Conservation (phyloP, 2,329 filamentous ascomycete species). For the Alternaria arbusti region DNA sequence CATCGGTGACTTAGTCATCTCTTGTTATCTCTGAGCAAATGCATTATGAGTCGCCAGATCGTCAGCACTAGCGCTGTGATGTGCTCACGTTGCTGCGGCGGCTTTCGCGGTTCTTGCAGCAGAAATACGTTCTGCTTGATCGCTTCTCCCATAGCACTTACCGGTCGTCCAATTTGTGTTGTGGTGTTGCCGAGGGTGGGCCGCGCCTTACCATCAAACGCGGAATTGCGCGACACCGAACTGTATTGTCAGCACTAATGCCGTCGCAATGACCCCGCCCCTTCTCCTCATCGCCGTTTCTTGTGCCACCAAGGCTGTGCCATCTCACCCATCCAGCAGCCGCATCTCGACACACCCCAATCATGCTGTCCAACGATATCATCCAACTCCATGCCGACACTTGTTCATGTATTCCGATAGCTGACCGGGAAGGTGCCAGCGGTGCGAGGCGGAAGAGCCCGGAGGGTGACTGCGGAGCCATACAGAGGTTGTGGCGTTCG, state of each 20-base stretch:
- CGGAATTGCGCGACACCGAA: neutral
- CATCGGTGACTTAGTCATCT: neutral
- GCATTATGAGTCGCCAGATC: neutral
- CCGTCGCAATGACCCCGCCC: neutral
- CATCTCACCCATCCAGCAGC: neutral
- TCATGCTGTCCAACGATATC: neutral
- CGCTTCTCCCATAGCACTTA: neutral
- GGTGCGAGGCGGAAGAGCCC: neutral
- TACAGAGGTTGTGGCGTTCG: neutral
- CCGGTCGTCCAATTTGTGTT: neutral
- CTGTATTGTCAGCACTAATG: neutral
- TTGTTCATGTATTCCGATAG: neutral
- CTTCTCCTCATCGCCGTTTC: neutral
- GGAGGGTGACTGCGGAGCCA: neutral
- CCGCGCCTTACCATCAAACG: neutral
- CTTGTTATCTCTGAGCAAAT: neutral
- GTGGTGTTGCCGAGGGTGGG: neutral
- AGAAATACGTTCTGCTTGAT: neutral
- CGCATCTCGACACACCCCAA: neutral
- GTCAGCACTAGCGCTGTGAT: neutral
- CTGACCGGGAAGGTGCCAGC: neutral
- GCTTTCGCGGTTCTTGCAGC: neutral
- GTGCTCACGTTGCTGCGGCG: no score
- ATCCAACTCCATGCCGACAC: neutral
- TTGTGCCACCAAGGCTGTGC: neutral